Conservation (phyloP, 1,284 basidiomycete genomes). For the Cutaneotrichosporon daszewskae region DNA sequence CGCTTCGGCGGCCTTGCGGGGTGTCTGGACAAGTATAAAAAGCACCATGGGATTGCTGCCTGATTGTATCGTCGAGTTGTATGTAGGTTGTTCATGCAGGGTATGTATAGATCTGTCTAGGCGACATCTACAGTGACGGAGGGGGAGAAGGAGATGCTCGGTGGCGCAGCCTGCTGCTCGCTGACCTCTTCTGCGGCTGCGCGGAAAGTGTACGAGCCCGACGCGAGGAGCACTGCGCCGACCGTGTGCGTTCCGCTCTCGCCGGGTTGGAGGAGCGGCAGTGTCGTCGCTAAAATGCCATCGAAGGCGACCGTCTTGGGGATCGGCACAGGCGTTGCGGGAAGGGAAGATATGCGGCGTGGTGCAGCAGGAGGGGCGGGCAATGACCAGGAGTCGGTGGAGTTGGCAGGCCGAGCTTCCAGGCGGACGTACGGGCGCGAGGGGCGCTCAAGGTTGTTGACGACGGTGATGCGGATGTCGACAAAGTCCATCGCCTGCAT, state of each 20-base stretch:
- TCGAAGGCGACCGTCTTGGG: slow-evolving; percentile 64
- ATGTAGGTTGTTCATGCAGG: slow-evolving; percentile 7
- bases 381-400: slow-evolving; percentile 27
- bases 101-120: slow-evolving; percentile 5
- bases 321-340: slow-evolving; percentile 49
- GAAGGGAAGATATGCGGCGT: slow-evolving; percentile 12
- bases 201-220: slow-evolving; percentile 64
- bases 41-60: slow-evolving; percentile 3
- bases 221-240: slow-evolving; percentile 66
- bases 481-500: slow-evolving; percentile 55
- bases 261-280: slow-evolving; percentile 55
- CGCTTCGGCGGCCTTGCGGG: slow-evolving; percentile 27
- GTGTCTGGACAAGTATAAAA: slow-evolving; percentile 25
- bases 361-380: slow-evolving; percentile 14
- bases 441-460: slow-evolving; percentile 52
- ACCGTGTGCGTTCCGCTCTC: slow-evolving; percentile 55
- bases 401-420: slow-evolving; percentile 33
- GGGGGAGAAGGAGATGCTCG: slow-evolving; percentile 28
- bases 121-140: slow-evolving; percentile 10
- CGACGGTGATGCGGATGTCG: slow-evolving; percentile 50
- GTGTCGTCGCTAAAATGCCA: slow-evolving; percentile 58
- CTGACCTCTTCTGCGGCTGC: slow-evolving; percentile 49
- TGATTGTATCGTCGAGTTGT: background rate
- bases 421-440: slow-evolving; percentile 33
- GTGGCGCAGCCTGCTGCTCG: background rate